A percentile compares a stretch with the other conserved stretches of the same genome.
These are phyloP conservation scores for Colletotrichum liriopes DNA, from an alignment of 2,329 filamentous ascomycete genomes.

Conservation along the genomic window DNA sequence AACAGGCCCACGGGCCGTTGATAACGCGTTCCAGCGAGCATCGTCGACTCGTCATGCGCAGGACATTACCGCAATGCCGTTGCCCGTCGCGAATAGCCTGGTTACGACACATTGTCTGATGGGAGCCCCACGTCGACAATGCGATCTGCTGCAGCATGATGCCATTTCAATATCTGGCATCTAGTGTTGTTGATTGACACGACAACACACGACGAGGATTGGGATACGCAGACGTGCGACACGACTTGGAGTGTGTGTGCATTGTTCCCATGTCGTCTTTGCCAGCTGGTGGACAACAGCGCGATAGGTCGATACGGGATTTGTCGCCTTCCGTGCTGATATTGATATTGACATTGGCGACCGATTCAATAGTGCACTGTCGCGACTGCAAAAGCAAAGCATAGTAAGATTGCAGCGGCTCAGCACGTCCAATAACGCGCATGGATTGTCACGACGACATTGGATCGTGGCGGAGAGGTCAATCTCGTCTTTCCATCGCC, in stretches of 20 bases:
- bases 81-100: conserved; percentile 33
- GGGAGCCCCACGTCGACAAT: conserved; percentile 31
- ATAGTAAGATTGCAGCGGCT: conserved; percentile 38
- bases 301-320: neutral
- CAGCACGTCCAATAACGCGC: conserved; percentile 22
- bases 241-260: conserved; percentile 16
- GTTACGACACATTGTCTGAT: conserved; percentile 24
- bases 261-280: conserved; percentile 1
- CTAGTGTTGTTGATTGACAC: neutral
- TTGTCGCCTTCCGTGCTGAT: neutral
- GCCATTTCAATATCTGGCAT: conserved; percentile 20
- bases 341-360: conserved; percentile 10
- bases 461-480: conserved; percentile 40
- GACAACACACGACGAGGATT: neutral
- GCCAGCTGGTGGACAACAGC: neutral
- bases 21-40: conserved; percentile 32
- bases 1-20: conserved; percentile 35
- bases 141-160: conserved; percentile 34
- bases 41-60: conserved; percentile 33
- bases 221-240: conserved; percentile 23
- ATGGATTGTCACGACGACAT: conserved; percentile 40
- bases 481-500: conserved; percentile 41
- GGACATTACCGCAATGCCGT: conserved; percentile 39
- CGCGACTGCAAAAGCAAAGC: conserved; percentile 37
- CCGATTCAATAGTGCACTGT: conserved; percentile 34